These are phyloP conservation scores for Backusella psychrophila DNA, from an alignment of 192 early-diverging fungal species.

Conservation along the genomic window DNA sequence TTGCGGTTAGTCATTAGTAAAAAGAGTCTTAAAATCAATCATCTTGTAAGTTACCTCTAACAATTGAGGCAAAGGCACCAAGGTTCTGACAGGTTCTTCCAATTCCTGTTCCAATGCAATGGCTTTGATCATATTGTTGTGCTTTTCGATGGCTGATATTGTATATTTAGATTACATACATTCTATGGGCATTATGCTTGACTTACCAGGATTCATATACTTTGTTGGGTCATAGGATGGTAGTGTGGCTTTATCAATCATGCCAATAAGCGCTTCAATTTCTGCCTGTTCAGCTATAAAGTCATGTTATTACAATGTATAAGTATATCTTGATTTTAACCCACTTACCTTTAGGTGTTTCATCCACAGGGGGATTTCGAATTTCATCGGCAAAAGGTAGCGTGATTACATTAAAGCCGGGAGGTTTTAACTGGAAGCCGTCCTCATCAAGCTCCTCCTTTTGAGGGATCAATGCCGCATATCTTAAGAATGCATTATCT, in stretches of 20 bases:
- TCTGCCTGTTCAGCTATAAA: neutral
- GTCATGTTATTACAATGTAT: neutral
- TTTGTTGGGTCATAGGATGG: neutral
- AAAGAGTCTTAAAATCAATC: neutral
- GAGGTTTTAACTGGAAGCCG: constrained; percentile 48
- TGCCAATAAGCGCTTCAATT: neutral
- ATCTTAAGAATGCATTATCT: constrained; percentile 43
- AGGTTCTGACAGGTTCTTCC: neutral
- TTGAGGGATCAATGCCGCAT: constrained; percentile 72
- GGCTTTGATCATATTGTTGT: neutral
- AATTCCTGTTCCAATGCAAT: neutral
- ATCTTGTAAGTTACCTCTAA: neutral
- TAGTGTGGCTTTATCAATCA: neutral
- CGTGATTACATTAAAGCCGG: constrained; percentile 63
- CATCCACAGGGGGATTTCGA: constrained; percentile 40
- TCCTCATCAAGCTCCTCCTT: constrained; percentile 12
- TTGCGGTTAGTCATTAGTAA: neutral
- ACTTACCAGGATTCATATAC: constrained; percentile 5
- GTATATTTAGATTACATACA: neutral
- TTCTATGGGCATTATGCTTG: neutral
- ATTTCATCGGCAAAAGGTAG: constrained; percentile 82
- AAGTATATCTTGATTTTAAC: neutral
- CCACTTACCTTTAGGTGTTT: constrained; percentile 16
- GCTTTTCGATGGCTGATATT: neutral
- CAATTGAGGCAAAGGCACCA: neutral